phyloP scores from a whole-genome alignment of 2,329 filamentous ascomycete species.

The Talaromyces piceae region DNA sequence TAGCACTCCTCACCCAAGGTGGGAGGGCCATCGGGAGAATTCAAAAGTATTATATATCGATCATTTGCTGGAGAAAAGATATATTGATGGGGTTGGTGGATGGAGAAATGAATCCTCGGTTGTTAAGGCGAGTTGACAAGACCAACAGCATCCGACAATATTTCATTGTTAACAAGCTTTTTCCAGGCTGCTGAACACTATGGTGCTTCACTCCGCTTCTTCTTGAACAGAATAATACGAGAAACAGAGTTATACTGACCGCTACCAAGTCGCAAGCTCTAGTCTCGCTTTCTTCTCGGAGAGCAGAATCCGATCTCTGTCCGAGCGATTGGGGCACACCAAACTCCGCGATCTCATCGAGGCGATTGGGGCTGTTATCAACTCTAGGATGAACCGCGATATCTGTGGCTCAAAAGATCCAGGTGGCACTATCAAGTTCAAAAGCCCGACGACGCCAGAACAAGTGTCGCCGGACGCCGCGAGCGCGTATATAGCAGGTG shows the following conservation, averaged over 20 bases:
- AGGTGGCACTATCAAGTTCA: conserved; percentile 13
- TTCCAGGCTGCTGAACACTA: conserved; percentile 9
- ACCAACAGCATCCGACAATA: background rate
- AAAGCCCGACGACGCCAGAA: conserved; percentile 11
- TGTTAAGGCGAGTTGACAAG: conserved; percentile 14
- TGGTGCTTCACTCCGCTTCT: conserved; percentile 4
- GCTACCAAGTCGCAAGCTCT: conserved; percentile 26
- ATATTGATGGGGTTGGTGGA: conserved; percentile 8
- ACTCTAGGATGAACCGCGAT: conserved; percentile 13
- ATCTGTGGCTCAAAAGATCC: background rate
- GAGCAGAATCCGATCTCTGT: conserved; percentile 23
- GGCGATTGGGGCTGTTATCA: conserved; percentile 14
- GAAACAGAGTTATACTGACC: conserved; percentile 21
- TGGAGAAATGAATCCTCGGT: conserved; percentile 14
- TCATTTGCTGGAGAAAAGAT: conserved; percentile 14
- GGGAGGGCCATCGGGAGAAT: background rate
- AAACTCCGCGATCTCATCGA: conserved; percentile 19
- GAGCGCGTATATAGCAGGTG: conserved; percentile 11
- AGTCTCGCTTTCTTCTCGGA: conserved; percentile 32
- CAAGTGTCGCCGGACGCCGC: conserved; percentile 12
- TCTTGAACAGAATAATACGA: conserved; percentile 4
- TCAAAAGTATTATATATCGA: conserved; percentile 15
- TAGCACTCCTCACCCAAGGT: background rate
- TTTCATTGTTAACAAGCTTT: background rate
- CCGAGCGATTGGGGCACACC: conserved; percentile 19